Evolutionary conservation across 1,284 basidiomycete genomes (phyloP), one percentile per base, ranked within the genome.

Genomic region (Chalciporus sp.): DNA sequence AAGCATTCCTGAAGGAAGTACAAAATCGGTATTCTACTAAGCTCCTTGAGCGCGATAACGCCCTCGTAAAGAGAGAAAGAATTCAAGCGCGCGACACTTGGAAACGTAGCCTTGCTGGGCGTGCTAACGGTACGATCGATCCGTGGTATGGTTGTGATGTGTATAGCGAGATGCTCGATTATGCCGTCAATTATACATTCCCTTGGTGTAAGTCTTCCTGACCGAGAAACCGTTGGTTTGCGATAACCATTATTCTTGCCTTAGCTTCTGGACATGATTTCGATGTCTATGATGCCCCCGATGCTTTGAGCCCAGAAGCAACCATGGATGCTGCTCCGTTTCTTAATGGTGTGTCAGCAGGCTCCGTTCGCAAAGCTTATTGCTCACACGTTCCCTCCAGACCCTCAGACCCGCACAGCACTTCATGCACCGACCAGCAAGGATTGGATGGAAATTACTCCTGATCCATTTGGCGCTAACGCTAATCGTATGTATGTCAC

Each of bases 371-470:
- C 27, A 40, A 6, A 3, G 1, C n/a, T 23, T 4, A 6, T 29
- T 14, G 8, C 14, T 52, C 49, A 49, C 57, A 5, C 6, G 23
- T 23, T 23, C 41, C n/a, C 53, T 14, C 16, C 57, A 86, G 85
- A 87, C 62, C 67, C 74, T 9, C 72, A 64, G 14, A 80, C 77
- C 4, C 74, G 79, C 29, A 69, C 76, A 37, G 86, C 86, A 0
- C 67, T 90, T 20, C 88, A 90, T 64, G 88, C 86, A 0, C 88
- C 88, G 1, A 82, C 79, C 3, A 85, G 79, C 66, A 83, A 83
- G 62, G 67, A 81, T 49, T 89, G 86, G 86, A 60, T 57, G 10
- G 55, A 74, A 51, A 58, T 61, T 19, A 77, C 78, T 57, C 55
- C 67, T n/a, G 78, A 71, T 53, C 72, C 77, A 9, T 87, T 85